Conservation (phyloP, 768 basidiomycete species). For the Daedaleopsis sinensis region DNA sequence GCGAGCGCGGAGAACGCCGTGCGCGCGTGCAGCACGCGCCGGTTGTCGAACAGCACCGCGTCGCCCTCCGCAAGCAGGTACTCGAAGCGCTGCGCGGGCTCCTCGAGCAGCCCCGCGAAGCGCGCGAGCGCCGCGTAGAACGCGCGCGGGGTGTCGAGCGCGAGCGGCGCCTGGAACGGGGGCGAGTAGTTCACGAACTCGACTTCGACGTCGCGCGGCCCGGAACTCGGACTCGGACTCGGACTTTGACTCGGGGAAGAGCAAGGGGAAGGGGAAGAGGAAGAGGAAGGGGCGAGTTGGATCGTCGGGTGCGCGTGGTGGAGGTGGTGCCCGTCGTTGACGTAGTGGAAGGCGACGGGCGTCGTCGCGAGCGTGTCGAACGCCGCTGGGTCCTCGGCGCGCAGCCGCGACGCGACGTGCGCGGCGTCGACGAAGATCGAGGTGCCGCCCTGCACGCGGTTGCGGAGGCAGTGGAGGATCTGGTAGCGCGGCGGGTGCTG, state of each 20-base stretch:
- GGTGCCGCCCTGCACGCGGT: slow-evolving; percentile 78
- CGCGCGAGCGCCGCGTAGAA: slow-evolving; percentile 65
- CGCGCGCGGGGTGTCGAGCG: slow-evolving; percentile 49
- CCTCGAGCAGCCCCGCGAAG: slow-evolving; percentile 64
- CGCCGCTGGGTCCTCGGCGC: slow-evolving; percentile 44
- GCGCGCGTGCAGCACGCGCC: slow-evolving; percentile 85
- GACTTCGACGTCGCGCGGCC: slow-evolving; percentile 35
- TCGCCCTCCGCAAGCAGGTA: slow-evolving; percentile 83
- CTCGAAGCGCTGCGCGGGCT: slow-evolving; percentile 51
- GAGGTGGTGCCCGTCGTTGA: slow-evolving; percentile 87
- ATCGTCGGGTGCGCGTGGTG: slow-evolving; percentile 76
- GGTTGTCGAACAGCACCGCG: slow-evolving; percentile 89
- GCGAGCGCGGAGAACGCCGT: slow-evolving; percentile 65
- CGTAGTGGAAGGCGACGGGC: slow-evolving; percentile 87
- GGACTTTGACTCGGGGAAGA: too few species aligned
- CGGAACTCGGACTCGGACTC: too few species aligned
- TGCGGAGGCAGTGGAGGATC: slow-evolving; percentile 87
- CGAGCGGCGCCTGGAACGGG: slow-evolving; percentile 88
- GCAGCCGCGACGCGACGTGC: slow-evolving; percentile 60
- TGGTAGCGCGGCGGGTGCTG: slow-evolving; percentile 91
- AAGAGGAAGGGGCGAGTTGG: slow-evolving; percentile 46
- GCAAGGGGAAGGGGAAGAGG: too few species aligned
- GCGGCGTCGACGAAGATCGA: slow-evolving; percentile 89
- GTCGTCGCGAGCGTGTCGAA: slow-evolving; percentile 63
- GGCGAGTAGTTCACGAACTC: slow-evolving; percentile 88